phyloP scores from a whole-genome alignment of 139 green algal species.

The Pleodorina starrii region DNA sequence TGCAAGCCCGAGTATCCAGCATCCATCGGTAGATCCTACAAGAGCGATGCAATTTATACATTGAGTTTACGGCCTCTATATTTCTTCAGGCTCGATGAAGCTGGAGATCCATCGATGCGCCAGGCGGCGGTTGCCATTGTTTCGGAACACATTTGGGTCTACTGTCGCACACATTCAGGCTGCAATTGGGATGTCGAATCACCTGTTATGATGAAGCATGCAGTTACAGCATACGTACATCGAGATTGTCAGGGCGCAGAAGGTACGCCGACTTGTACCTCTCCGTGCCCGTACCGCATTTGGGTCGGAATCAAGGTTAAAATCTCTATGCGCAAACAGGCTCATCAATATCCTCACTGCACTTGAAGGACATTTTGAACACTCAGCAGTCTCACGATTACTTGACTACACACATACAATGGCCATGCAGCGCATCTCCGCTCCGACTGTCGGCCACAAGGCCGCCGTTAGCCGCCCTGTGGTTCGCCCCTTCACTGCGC shows the following conservation, averaged over 20 bases:
- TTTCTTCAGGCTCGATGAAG: too few relatives aligned
- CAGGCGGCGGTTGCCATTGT: too few relatives aligned
- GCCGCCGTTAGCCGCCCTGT: neutral
- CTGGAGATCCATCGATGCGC: too few relatives aligned
- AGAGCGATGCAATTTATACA: too few relatives aligned
- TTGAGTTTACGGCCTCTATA: too few relatives aligned
- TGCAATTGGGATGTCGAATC: too few relatives aligned
- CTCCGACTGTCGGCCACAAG: conserved; percentile 14
- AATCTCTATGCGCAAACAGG: conserved; percentile 7
- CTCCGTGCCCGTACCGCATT: neutral
- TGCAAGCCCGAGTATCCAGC: too few relatives aligned
- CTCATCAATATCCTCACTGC: too few relatives aligned
- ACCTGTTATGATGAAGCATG: neutral
- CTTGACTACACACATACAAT: conserved; percentile 31
- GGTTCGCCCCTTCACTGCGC: conserved; percentile 13
- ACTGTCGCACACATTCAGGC: too few relatives aligned
- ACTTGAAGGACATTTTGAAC: too few relatives aligned
- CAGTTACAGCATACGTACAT: neutral
- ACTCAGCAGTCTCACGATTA: neutral
- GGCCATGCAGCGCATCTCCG: neutral
- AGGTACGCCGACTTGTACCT: conserved; percentile 20
- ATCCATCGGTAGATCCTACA: too few relatives aligned
- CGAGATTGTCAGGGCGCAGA: neutral
- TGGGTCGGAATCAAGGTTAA: conserved; percentile 6
- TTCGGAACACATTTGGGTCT: too few relatives aligned